Conservation (phyloP, 1,139 yeast genomes). For the Geotrichum candidum region DNA sequence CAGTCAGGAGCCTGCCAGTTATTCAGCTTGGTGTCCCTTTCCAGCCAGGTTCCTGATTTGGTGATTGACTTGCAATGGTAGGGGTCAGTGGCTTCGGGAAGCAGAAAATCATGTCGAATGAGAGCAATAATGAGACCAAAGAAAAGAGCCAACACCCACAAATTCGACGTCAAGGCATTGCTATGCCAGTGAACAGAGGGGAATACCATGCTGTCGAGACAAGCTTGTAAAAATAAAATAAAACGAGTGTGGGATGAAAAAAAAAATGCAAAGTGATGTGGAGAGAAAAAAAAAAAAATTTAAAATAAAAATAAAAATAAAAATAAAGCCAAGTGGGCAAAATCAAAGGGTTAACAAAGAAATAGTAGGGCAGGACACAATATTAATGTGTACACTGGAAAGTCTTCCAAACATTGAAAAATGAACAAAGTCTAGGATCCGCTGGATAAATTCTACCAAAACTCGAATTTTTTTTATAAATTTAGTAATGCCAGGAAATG, state of each 20-base stretch:
- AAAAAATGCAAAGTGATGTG: background rate
- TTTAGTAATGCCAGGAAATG: no score
- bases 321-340: background rate
- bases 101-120: background rate
- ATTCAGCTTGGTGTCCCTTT: slow-evolving; percentile 11
- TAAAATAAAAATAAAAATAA: no score
- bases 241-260: background rate
- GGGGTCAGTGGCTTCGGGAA: slow-evolving; percentile 8
- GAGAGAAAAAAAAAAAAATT: background rate
- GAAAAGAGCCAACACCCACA: slow-evolving; percentile 7
- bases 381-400: background rate
- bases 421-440: no score
- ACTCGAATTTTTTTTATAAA: no score
- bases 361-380: background rate
- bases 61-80: slow-evolving; percentile 15
- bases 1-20: slow-evolving; percentile 27
- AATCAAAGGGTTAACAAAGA: no score
- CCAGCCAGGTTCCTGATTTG: slow-evolving; percentile 16
- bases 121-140: slow-evolving; percentile 3
- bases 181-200: slow-evolving; percentile 11
- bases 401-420: background rate
- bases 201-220: background rate
- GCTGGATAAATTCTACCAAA: no score
- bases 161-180: slow-evolving; percentile 1
- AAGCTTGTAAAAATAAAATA: no score